A percentile compares a stretch with the other conserved stretches of the same genome.
These are phyloP conservation scores for Malassezia sympodialis DNA, from an alignment of 1,284 basidiomycete species.

Conservation along the genomic window DNA sequence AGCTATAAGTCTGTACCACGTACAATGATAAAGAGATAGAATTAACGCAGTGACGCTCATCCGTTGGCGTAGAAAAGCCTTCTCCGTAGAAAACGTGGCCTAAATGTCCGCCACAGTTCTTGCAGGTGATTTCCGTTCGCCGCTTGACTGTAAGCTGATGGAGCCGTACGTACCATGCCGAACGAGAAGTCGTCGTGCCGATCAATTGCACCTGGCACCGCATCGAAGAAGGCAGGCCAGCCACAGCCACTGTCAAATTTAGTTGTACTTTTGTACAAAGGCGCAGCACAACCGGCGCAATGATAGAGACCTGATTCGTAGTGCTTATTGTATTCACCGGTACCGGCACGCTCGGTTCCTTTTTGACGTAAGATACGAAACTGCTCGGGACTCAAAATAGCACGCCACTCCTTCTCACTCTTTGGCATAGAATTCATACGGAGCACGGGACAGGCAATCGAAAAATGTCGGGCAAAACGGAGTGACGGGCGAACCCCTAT, in stretches of 20 bases:
- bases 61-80: slow-evolving; percentile 56
- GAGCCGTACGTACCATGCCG: slow-evolving; percentile 45
- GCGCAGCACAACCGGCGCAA: slow-evolving; percentile 49
- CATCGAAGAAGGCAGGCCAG: slow-evolving; percentile 95
- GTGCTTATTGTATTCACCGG: slow-evolving; percentile 67
- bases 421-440: slow-evolving; percentile 50
- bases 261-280: slow-evolving; percentile 58
- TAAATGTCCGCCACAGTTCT: slow-evolving; percentile 70
- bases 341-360: slow-evolving; percentile 70
- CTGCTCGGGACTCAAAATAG: slow-evolving; percentile 72
- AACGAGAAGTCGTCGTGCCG: slow-evolving; percentile 51
- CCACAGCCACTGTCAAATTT: slow-evolving; percentile 91
- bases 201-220: slow-evolving; percentile 78
- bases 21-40: slow-evolving; percentile 73
- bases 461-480: neutral
- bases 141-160: slow-evolving; percentile 1
- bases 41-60: slow-evolving; percentile 63
- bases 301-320: slow-evolving; percentile 59
- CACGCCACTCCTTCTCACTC: slow-evolving; percentile 74
- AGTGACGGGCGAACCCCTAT: neutral
- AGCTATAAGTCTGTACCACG: slow-evolving; percentile 21
- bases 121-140: slow-evolving; percentile 66
- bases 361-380: slow-evolving; percentile 76
- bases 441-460: neutral
- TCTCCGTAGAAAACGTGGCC: slow-evolving; percentile 90